phyloP scores from a whole-genome alignment of 345 rosid species.

The Salix exigua region DNA sequence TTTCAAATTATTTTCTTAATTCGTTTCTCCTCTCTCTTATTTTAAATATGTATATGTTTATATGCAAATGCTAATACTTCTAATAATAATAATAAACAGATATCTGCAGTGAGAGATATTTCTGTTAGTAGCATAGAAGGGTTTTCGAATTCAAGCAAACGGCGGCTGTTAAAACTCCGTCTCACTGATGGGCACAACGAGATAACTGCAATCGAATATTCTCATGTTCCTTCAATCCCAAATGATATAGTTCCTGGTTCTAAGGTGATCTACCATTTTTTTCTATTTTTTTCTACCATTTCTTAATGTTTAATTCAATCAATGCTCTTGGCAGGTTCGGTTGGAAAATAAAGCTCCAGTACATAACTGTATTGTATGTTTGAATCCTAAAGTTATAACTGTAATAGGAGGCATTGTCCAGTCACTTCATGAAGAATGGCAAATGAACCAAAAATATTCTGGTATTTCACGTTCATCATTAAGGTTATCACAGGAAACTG shows the following conservation, averaged over 20 bases:
- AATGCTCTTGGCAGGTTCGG: slow-evolving; percentile 50
- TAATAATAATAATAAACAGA: slow-evolving; percentile 23
- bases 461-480: slow-evolving; percentile 53
- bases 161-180: slow-evolving; percentile 51
- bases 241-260: slow-evolving; percentile 72
- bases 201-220: slow-evolving; percentile 67
- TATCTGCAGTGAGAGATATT: slow-evolving; percentile 66
- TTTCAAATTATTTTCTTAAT: not conserved
- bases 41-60: not conserved
- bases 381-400: slow-evolving; percentile 56
- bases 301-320: not conserved
- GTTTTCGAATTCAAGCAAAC: slow-evolving; percentile 40
- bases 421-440: slow-evolving; percentile 84
- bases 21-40: not conserved
- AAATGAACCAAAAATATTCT: slow-evolving; percentile 70
- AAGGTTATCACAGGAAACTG: slow-evolving; percentile 45
- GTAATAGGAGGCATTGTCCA: slow-evolving; percentile 78
- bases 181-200: slow-evolving; percentile 77
- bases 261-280: slow-evolving; percentile 47
- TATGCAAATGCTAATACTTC: not conserved
- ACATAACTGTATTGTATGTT: slow-evolving; percentile 61
- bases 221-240: slow-evolving; percentile 49
- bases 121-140: slow-evolving; percentile 61
- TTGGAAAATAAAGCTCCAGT: slow-evolving; percentile 66
- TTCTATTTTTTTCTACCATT: not conserved